Conservation (phyloP, 805 yeast species). For the Komagataella mondaviorum region DNA sequence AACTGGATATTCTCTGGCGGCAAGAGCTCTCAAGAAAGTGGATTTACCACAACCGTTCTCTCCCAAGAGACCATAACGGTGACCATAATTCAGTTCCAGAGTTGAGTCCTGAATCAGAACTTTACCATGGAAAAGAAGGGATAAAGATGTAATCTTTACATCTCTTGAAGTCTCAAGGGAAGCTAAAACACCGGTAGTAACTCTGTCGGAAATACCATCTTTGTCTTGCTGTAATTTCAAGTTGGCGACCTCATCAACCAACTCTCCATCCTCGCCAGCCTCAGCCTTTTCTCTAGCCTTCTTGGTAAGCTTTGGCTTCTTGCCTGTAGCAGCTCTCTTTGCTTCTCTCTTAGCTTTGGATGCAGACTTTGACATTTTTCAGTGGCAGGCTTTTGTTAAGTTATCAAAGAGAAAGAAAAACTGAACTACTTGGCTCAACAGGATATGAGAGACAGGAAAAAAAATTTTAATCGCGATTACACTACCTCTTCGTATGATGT, state of each 20-base stretch:
- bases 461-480: not conserved
- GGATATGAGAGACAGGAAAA: not conserved
- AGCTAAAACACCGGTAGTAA: constrained; percentile 91
- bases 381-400: not conserved
- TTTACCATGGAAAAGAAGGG: constrained; percentile 94
- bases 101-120: constrained; percentile 87
- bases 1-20: constrained; percentile 92
- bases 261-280: constrained; percentile 22
- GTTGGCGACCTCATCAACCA: constrained; percentile 67
- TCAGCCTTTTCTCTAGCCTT: constrained; percentile 45
- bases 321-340: constrained; percentile 80
- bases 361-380: constrained; percentile 50
- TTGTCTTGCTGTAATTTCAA: constrained; percentile 89
- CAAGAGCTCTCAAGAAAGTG: constrained; percentile 83
- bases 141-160: constrained; percentile 80
- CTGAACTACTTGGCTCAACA: not conserved
- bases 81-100: constrained; percentile 90
- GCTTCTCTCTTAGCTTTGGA: constrained; percentile 98
- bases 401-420: not conserved
- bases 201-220: constrained; percentile 93
- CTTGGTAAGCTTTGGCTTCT: constrained; percentile 51
- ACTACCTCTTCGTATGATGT: not conserved
- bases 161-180: constrained; percentile 87
- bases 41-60: constrained; percentile 99
- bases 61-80: constrained; percentile 95